Percentiles rank a stretch among this genome's conserved stretches.
phyloP scores from a whole-genome alignment of 257 asterid species.

The Linaria vulgaris region DNA sequence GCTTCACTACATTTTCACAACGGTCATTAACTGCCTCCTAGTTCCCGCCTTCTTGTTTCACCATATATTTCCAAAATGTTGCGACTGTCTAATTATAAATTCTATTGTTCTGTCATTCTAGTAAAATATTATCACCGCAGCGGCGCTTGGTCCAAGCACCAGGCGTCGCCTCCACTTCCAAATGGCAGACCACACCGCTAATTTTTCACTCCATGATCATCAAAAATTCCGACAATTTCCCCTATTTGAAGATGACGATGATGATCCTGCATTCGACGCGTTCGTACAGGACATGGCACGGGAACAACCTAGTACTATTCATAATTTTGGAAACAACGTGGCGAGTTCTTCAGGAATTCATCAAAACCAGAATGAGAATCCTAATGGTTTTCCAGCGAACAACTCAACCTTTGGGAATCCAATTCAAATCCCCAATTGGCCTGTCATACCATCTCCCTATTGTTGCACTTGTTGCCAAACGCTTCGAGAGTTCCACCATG shows the following conservation, averaged over 20 bases:
- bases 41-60: constrained; percentile 31
- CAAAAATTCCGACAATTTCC: constrained; percentile 18
- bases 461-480: constrained; percentile 53
- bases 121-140: not conserved
- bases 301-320: constrained; percentile 18
- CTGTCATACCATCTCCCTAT: constrained; percentile 40
- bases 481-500: constrained; percentile 56
- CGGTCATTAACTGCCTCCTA: constrained; percentile 41
- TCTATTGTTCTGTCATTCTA: not conserved
- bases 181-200: constrained; percentile 35
- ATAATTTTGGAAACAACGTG: constrained; percentile 9
- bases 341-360: constrained; percentile 24
- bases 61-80: not conserved
- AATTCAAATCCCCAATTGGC: constrained; percentile 38
- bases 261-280: constrained; percentile 22
- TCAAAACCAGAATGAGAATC: constrained; percentile 9
- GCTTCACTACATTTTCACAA: constrained; percentile 6
- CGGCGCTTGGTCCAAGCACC: constrained; percentile 57
- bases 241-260: constrained; percentile 8
- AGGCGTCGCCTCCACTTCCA: constrained; percentile 42
- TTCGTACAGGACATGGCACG: constrained; percentile 11
- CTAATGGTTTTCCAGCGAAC: constrained; percentile 1
- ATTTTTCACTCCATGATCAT: constrained; percentile 23
- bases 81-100: not conserved
- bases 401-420: constrained; percentile 38